Evolutionary conservation across 1,139 yeast genomes (phyloP), one percentile per base, ranked within the genome.

Genomic region (Citeromyces hawaiiensis): DNA sequence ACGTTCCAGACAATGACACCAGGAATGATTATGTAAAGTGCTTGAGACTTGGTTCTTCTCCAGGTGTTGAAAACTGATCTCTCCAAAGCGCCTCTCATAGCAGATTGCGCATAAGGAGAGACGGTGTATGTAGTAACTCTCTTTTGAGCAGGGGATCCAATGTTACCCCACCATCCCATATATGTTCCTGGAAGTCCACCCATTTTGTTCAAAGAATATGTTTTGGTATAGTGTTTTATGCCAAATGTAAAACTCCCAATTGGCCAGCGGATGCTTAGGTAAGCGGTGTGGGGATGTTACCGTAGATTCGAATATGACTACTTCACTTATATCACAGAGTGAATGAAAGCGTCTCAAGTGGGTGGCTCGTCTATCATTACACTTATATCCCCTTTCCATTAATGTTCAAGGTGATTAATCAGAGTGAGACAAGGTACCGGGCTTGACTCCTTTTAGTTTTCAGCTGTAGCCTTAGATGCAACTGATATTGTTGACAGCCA

Each of bases 161-260:
- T 62, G 67, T 69, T 61, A 59, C 96, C 96, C 97, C 97, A 87
- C 96, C 96, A 87, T 56, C 97, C 97, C 88, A 83, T 78, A 59
- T 83, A 87, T 56, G 88, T 80, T 54, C 76, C 76, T 60, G 77
- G 76, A 64, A 81, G 80, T 59, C 83, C 83, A 54, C 70, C 82
- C 86, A 78, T 78, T 54, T 50, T 63, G 43, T 36, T 17, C 44
- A 29, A 23, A 31, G 40, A 38, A 35, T 36, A 15, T 17, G 35
- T 36, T 36, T 32, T 8, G 17, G 35, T 15, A 35, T 34, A 29
- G 35, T 18, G 38, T 38, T 39, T 39, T 30, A n/a, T 29, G 15
- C 15, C 15, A 30, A 30, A 30, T 30, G 34, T 30, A 30, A 30
- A 16, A 16, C 17, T 6, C 34, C 34, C 34, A 30, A 30, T 30